These are phyloP conservation scores for Coemansia sp. DNA, from an alignment of 192 early-diverging fungal species.

Conservation along the genomic window DNA sequence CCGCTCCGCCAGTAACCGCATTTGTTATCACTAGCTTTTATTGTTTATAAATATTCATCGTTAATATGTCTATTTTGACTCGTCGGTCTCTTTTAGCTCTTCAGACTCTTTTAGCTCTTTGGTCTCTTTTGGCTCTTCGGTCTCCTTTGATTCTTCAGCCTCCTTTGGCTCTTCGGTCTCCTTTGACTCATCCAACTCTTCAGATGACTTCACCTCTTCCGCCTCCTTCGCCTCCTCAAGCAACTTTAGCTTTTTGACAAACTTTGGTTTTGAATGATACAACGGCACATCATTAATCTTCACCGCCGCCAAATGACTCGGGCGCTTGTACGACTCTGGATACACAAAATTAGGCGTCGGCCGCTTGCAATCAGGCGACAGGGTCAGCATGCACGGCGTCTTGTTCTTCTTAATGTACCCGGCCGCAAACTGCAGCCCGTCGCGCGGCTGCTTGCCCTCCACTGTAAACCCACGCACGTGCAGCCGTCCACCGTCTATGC, in stretches of 20 bases:
- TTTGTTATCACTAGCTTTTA: neutral
- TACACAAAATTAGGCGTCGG: slow-evolving; percentile 30
- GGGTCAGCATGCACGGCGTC: slow-evolving; percentile 15
- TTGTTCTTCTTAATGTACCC: slow-evolving; percentile 33
- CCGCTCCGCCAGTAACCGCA: slow-evolving; percentile 9
- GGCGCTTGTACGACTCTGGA: slow-evolving; percentile 18
- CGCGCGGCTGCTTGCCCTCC: slow-evolving; percentile 23
- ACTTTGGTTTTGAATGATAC: neutral
- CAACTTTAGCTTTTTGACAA: too few relatives aligned
- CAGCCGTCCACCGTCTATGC: slow-evolving; percentile 38
- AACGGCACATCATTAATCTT: neutral
- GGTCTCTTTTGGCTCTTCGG: too few relatives aligned
- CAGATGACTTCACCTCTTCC: too few relatives aligned
- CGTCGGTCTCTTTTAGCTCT: too few relatives aligned
- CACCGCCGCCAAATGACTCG: neutral
- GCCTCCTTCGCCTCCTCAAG: too few relatives aligned
- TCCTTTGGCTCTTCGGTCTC: too few relatives aligned
- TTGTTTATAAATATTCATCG: neutral
- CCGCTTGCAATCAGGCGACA: slow-evolving; percentile 1
- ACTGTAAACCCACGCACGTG: slow-evolving; percentile 29
- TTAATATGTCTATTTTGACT: neutral
- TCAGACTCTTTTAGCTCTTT: too few relatives aligned
- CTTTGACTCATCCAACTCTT: too few relatives aligned
- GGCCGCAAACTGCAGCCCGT: slow-evolving; percentile 31
- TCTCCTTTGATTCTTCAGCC: too few relatives aligned